Percentiles rank a stretch among this genome's conserved stretches.
phyloP scores from a whole-genome alignment of 345 rosid genomes.

The Melaleuca quinquenervia region DNA sequence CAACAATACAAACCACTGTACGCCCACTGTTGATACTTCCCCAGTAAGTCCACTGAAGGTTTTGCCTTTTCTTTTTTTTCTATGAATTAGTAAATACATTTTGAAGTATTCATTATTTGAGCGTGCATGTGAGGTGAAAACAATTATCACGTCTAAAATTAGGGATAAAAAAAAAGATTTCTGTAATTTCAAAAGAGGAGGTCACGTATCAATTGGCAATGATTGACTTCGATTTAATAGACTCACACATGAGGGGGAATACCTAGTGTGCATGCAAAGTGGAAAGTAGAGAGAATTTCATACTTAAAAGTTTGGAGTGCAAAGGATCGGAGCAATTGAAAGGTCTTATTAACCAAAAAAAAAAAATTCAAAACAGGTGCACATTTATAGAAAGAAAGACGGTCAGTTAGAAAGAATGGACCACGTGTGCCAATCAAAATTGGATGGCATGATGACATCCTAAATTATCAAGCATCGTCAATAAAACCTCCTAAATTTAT shows the following conservation, averaged over 20 bases:
- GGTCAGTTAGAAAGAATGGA: no score
- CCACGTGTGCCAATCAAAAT: not conserved
- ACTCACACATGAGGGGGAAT: not conserved
- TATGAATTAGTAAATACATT: no score
- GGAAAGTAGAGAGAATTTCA: not conserved
- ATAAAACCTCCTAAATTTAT: not conserved
- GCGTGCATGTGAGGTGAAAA: no score
- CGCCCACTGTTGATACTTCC: no score
- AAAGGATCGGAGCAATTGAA: not conserved
- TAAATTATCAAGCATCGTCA: not conserved
- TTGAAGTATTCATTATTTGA: no score
- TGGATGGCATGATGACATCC: not conserved
- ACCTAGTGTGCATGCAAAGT: not conserved
- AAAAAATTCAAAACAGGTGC: not conserved
- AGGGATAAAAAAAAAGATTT: not conserved
- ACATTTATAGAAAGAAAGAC: not conserved
- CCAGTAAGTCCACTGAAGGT: no score
- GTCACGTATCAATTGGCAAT: not conserved
- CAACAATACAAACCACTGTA: no score
- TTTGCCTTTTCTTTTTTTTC: no score
- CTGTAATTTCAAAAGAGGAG: not conserved
- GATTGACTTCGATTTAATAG: not conserved
- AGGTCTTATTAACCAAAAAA: not conserved
- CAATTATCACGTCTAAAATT: no score
- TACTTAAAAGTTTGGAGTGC: not conserved